Evolutionary conservation across 805 yeast species (phyloP), one percentile per base, ranked within the genome.

Genomic region (Wickerhamomyces subpelliculosus): DNA sequence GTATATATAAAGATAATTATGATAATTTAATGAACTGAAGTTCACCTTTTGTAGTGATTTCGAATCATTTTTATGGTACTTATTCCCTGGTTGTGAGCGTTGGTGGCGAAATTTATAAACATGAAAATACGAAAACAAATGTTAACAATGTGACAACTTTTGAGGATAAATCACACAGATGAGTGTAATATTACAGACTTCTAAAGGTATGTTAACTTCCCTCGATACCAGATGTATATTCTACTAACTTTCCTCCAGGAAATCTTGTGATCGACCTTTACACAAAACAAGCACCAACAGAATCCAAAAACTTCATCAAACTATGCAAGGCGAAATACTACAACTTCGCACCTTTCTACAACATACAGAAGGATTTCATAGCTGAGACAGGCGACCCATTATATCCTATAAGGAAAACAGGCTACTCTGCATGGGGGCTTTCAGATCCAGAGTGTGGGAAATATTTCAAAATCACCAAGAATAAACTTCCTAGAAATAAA

Each of bases 271-370:
- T 78, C 9, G 84, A 78, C 44, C 47, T 78, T 14, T 46, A 51
- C 34, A 39, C 47, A 6, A 51, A 62, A 8, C 47, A 52, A 7
- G 60, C 67, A 4, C 71, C 71, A 1, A 45, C 43, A 16, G 68
- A 67, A 28, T 56, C 70, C 24, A 54, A 49, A 38, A 73, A 73
- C 48, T 78, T 79, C 50, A 40, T 79, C 28, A 72, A 75, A 45
- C 62, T 78, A 11, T 76, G 84, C 58, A 64, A 70, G 48, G 46
- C 62, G 27, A 67, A 72, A 39, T 72, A 70, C 55, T 79, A 64
- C 58, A 68, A 75, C 33, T 72, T 70, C 47, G 55, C 70, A 14
- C 77, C 78, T 6, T 68, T 79, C 38, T 61, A 62, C 50, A 62
- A 68, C 40, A 48, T 77, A 5, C 61, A 61, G 30, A 57, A 54